phyloP scores from a whole-genome alignment of 2,329 filamentous ascomycete genomes.

The Fusarium mundagurra region DNA sequence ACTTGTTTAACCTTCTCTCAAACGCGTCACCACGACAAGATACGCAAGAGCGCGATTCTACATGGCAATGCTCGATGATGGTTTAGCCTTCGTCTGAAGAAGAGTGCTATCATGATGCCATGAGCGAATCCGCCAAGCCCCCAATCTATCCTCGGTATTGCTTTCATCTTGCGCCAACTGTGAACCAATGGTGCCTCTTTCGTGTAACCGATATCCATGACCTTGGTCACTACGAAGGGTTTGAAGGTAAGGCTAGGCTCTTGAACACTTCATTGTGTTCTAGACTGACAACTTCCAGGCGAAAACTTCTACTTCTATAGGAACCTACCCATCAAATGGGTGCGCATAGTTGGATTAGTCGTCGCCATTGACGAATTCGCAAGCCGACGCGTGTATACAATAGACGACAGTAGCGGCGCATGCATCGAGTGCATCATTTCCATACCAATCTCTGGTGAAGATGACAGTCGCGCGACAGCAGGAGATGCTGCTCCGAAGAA shows the following conservation, averaged over 20 bases:
- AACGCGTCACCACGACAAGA: neutral
- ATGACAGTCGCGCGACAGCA: neutral
- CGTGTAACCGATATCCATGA: conserved; percentile 59
- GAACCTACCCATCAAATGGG: conserved; percentile 82
- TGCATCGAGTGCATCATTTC: conserved; percentile 60
- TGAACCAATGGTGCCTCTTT: conserved; percentile 68
- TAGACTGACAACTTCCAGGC: conserved; percentile 44
- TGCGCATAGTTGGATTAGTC: conserved; percentile 75
- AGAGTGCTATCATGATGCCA: conserved; percentile 54
- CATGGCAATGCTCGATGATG: conserved; percentile 19
- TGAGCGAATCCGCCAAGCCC: conserved; percentile 54
- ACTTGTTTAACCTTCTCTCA: neutral
- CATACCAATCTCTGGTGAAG: conserved; percentile 9
- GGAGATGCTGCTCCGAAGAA: conserved; percentile 5
- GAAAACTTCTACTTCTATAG: conserved; percentile 71
- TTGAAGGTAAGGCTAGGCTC: conserved; percentile 57
- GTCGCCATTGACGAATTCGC: conserved; percentile 67
- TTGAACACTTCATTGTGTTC: neutral
- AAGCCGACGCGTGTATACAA: conserved; percentile 60
- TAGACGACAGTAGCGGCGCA: conserved; percentile 73
- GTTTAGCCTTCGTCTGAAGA: neutral
- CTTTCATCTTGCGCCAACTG: conserved; percentile 70
- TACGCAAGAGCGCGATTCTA: neutral
- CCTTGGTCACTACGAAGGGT: conserved; percentile 60
- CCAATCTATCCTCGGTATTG: conserved; percentile 70